These are phyloP conservation scores for Coniophora puteana DNA, from an alignment of 1,284 basidiomycete genomes.

Conservation along the genomic window DNA sequence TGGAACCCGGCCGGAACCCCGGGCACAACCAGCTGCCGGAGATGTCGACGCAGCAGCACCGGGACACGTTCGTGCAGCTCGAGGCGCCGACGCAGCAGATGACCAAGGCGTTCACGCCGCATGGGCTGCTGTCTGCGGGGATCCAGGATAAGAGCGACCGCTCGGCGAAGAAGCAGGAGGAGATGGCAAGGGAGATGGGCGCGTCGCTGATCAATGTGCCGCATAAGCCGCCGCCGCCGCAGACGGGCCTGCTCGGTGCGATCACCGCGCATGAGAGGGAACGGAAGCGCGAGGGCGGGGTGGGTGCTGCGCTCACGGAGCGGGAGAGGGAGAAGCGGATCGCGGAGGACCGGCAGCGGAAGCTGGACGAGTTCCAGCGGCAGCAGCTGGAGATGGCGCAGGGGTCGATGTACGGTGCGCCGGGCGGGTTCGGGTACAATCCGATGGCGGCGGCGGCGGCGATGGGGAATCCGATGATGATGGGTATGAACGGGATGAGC, in stretches of 20 bases:
- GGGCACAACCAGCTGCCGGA: conserved; percentile 34
- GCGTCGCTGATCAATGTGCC: conserved; percentile 91
- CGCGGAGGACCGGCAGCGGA: conserved; percentile 89
- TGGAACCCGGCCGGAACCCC: conserved; percentile 62
- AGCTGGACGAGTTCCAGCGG: conserved; percentile 86
- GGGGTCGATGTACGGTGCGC: conserved; percentile 67
- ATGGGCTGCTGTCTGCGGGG: conserved; percentile 91
- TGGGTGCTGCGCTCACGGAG: conserved; percentile 93
- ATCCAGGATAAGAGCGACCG: conserved; percentile 94
- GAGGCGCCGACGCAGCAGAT: conserved; percentile 72
- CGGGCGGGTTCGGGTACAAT: conserved; percentile 37
- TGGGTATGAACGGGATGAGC: conserved; percentile 49
- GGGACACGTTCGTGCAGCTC: conserved; percentile 81
- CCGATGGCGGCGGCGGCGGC: conserved; percentile 35
- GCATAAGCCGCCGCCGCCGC: conserved; percentile 91
- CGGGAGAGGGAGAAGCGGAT: conserved; percentile 88
- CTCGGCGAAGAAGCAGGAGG: conserved; percentile 93
- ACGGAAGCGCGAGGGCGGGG: conserved; percentile 89
- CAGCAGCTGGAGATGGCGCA: conserved; percentile 88
- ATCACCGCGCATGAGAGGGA: conserved; percentile 95
- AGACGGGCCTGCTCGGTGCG: conserved; percentile 92
- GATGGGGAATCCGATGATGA: conserved; percentile 50
- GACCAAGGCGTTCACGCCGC: conserved; percentile 92
- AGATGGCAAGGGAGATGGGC: conserved; percentile 86
- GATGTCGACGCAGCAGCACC: conserved; percentile 30